These are phyloP conservation scores for Seiridium unicorne DNA, from an alignment of 2,329 filamentous ascomycete genomes.

Conservation along the genomic window DNA sequence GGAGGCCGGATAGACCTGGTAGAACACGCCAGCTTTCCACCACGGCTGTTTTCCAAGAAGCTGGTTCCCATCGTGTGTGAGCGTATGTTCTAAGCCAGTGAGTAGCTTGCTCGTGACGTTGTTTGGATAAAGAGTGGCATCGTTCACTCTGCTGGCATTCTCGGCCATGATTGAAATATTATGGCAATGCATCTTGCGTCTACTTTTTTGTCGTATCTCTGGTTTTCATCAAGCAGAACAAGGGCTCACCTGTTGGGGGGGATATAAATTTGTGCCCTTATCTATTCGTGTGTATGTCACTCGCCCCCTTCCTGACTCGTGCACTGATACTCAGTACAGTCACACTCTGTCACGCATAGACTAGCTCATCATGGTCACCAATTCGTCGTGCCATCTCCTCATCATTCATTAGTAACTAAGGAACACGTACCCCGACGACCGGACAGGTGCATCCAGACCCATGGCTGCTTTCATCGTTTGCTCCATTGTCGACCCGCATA, in stretches of 20 bases:
- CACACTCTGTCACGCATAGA: not conserved
- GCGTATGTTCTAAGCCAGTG: not conserved
- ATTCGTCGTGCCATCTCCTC: not conserved
- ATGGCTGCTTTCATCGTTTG: not conserved
- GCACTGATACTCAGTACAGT: not conserved
- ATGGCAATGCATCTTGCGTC: not conserved
- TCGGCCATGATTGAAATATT: not conserved
- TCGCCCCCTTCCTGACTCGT: not conserved
- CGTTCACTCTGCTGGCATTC: not conserved
- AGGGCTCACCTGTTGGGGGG: not conserved
- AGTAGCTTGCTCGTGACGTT: not conserved
- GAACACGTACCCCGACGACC: not conserved
- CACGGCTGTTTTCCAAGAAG: slow-evolving; percentile 30
- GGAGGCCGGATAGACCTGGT: slow-evolving; percentile 57
- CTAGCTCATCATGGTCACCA: slow-evolving; percentile 1
- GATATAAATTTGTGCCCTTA: not conserved
- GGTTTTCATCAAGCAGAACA: not conserved
- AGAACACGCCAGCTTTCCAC: slow-evolving; percentile 47
- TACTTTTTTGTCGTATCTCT: not conserved
- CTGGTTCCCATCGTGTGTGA: not conserved
- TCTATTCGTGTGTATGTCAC: not conserved
- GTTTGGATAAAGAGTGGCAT: not conserved
- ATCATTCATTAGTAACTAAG: not conserved
- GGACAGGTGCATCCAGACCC: not conserved
- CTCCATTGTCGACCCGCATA: slow-evolving; percentile 2